phyloP scores from a whole-genome alignment of 2,329 filamentous ascomycete species.

The Tolypocladium pustulatum region DNA sequence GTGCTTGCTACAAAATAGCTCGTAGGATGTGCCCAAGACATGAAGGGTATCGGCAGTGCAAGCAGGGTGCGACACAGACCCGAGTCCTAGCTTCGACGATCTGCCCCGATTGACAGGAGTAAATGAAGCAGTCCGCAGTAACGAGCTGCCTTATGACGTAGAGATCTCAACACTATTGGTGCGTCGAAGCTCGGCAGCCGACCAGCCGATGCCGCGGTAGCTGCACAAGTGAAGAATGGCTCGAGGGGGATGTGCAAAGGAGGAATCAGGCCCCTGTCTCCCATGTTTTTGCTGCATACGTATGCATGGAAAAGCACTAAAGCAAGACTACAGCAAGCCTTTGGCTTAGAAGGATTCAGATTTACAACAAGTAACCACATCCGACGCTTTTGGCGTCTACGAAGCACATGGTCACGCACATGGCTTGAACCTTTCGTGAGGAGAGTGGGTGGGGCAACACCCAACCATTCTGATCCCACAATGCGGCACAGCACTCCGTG shows the following conservation, averaged over 20 bases:
- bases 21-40: too few species aligned
- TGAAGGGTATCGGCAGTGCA: background rate
- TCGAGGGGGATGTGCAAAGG: background rate
- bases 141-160: background rate
- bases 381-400: background rate
- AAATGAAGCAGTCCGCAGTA: background rate
- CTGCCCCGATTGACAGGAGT: background rate
- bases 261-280: background rate
- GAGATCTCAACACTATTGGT: background rate
- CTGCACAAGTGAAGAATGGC: background rate
- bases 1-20: background rate
- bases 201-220: background rate
- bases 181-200: background rate
- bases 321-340: background rate
- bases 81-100: background rate
- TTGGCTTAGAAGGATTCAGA: background rate
- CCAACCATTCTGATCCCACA: background rate
- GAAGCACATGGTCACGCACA: background rate
- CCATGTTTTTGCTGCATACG: background rate
- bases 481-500: background rate
- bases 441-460: background rate
- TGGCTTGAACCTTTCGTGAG: background rate
- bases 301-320: background rate
- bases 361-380: too few species aligned
- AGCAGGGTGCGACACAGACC: background rate